Evolutionary conservation across 306 rosid genomes (phyloP).

Genomic region (Cicer judaicum): DNA sequence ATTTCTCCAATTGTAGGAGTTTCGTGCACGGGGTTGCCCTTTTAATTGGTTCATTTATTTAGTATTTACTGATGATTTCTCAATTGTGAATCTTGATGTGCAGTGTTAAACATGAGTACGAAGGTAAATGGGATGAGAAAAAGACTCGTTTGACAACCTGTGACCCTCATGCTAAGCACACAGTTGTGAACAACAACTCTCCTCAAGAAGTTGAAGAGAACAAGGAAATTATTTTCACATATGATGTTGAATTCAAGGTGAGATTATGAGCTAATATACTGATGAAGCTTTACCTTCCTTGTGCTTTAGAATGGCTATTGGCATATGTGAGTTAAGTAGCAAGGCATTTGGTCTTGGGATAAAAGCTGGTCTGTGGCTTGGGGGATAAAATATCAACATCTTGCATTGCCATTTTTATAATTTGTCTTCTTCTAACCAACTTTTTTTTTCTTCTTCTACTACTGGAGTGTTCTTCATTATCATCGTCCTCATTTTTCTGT

Average conservation of each 20-base stretch:
- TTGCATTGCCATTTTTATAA: constrained; percentile 3
- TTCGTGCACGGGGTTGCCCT: constrained; percentile 8
- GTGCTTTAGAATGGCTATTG: constrained; percentile 9
- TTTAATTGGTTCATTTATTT: constrained; percentile 27
- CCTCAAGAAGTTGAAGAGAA: constrained; percentile 98
- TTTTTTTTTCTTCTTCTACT: constrained; percentile 1
- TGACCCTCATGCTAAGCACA: constrained; percentile 87
- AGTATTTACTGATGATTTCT: constrained; percentile 40
- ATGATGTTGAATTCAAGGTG: constrained; percentile 95
- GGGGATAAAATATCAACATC: constrained; percentile 6
- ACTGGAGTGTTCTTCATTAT: constrained; percentile 6
- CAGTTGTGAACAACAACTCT: constrained; percentile 74
- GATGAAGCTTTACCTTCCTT: background rate
- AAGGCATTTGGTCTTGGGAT: constrained; percentile 23
- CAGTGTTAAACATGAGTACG: constrained; percentile 90
- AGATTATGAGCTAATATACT: constrained; percentile 40
- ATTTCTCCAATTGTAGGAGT: constrained; percentile 15
- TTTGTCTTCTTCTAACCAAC: constrained; percentile 10
- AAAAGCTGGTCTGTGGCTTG: background rate
- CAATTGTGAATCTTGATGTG: constrained; percentile 42
- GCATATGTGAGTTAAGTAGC: constrained; percentile 25
- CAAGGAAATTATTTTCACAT: constrained; percentile 85
- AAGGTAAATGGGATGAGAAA: constrained; percentile 75
- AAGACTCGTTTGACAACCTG: constrained; percentile 84
- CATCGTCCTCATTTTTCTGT: background rate